Percentiles rank a stretch among this genome's conserved stretches.
phyloP scores from a whole-genome alignment of 371 early-diverging fungal genomes.

The Mucor saturninus region DNA sequence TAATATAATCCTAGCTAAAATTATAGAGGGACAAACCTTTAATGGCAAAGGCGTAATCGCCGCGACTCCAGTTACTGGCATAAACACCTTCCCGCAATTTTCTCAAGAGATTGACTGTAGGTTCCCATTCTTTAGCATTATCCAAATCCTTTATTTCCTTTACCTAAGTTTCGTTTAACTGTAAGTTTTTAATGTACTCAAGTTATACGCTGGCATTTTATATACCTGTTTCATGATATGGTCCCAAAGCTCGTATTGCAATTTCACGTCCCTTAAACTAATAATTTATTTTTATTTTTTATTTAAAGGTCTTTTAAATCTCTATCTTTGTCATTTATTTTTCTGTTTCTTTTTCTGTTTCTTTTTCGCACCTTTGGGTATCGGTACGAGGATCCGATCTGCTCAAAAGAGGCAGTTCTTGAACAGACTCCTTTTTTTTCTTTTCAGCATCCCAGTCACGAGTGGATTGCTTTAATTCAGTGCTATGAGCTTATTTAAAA shows the following conservation, averaged over 20 bases:
- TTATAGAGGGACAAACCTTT: conserved; percentile 11
- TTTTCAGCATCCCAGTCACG: conserved; percentile 23
- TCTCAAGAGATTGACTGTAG: conserved; percentile 18
- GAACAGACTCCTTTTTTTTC: background rate
- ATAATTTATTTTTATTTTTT: background rate
- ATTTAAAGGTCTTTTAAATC: background rate
- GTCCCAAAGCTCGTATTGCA: conserved; percentile 23
- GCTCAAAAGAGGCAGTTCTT: conserved; percentile 24
- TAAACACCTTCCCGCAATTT: conserved; percentile 34
- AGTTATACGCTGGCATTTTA: background rate
- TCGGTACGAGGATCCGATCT: conserved; percentile 3
- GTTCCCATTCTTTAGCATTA: conserved; percentile 21
- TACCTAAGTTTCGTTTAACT: background rate
- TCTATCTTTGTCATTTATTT: background rate
- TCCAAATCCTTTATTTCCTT: background rate
- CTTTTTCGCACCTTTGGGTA: conserved; percentile 20
- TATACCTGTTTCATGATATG: conserved; percentile 15
- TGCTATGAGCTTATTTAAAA: background rate
- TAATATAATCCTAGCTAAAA: background rate
- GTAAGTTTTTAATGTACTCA: too few species aligned
- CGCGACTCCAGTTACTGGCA: conserved; percentile 22
- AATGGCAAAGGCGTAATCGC: conserved; percentile 20
- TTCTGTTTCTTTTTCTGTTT: conserved; percentile 1
- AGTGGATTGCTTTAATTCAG: conserved; percentile 5
- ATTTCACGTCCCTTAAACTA: conserved; percentile 19